Evolutionary conservation across 2,329 filamentous ascomycete species (phyloP).

Genomic region (Epichloe uncinata): DNA sequence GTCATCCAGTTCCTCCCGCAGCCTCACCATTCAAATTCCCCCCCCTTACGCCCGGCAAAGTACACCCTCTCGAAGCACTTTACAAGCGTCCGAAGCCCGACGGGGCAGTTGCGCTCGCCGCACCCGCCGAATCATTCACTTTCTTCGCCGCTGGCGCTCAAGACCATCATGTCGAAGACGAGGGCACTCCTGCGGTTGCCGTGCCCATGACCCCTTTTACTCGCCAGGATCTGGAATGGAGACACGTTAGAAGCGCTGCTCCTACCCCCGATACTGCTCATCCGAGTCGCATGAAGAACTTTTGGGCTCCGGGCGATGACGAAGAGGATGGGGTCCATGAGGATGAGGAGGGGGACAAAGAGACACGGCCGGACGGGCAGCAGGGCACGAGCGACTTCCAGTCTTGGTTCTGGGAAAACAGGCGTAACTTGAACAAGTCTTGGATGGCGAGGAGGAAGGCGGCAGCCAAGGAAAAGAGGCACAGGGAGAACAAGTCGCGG

Average conservation of each 20-base stretch:
- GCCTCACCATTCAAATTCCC: slow-evolving; percentile 43
- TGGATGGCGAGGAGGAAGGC: slow-evolving; percentile 54
- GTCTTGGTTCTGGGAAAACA: slow-evolving; percentile 55
- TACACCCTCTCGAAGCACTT: slow-evolving; percentile 83
- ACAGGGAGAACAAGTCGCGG: slow-evolving; percentile 48
- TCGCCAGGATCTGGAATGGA: slow-evolving; percentile 60
- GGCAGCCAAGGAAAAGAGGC: slow-evolving; percentile 52
- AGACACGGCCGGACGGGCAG: slow-evolving; percentile 9
- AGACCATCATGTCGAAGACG: slow-evolving; percentile 30
- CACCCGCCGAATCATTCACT: slow-evolving; percentile 48
- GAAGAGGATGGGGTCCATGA: slow-evolving; percentile 17
- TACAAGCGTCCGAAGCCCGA: slow-evolving; percentile 59
- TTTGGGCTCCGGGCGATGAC: slow-evolving; percentile 35
- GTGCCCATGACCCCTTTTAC: slow-evolving; percentile 67
- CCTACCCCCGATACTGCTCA: slow-evolving; percentile 91
- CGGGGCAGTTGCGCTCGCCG: slow-evolving; percentile 17
- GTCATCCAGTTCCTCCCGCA: slow-evolving; percentile 36
- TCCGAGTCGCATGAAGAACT: slow-evolving; percentile 48
- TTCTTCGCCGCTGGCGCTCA: slow-evolving; percentile 56
- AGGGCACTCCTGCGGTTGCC: slow-evolving; percentile 20
- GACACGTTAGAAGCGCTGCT: slow-evolving; percentile 71
- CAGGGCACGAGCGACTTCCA: slow-evolving; percentile 40
- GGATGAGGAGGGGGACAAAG: slow-evolving; percentile 13
- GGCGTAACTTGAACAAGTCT: slow-evolving; percentile 49
- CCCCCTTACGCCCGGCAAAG: slow-evolving; percentile 33